Evolutionary conservation across 441 rosid species (phyloP).

Genomic region (Arabidopsis lyrata): DNA sequence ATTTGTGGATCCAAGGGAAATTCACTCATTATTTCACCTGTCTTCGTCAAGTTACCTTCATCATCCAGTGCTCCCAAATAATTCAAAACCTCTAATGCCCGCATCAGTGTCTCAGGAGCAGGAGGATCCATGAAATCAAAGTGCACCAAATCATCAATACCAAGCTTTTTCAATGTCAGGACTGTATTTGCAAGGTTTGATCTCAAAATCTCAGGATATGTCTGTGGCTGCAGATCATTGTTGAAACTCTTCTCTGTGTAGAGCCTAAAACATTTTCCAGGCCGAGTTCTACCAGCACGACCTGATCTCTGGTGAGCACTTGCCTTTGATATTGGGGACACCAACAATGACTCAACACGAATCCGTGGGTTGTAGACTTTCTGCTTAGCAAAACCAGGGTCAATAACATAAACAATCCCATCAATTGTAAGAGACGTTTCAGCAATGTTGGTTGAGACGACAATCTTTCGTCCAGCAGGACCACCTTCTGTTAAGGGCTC

Average conservation of each 20-base stretch:
- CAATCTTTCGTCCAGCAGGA: conserved; percentile 89
- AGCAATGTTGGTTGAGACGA: conserved; percentile 90
- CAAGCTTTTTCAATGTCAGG: conserved; percentile 80
- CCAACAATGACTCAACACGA: conserved; percentile 88
- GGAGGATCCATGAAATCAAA: conserved; percentile 99
- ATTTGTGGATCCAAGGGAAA: conserved; percentile 97
- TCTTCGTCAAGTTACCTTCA: conserved; percentile 88
- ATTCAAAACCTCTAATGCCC: conserved; percentile 86
- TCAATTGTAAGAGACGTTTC: conserved; percentile 96
- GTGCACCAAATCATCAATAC: conserved; percentile 88
- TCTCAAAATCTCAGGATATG: conserved; percentile 90
- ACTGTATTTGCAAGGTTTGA: conserved; percentile 95
- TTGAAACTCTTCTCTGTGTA: conserved; percentile 89
- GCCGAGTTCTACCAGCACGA: conserved; percentile 98
- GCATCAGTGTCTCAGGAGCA: conserved; percentile 95
- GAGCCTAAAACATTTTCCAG: conserved; percentile 93
- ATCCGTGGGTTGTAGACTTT: conserved; percentile 87
- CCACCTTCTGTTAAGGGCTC: conserved; percentile 77
- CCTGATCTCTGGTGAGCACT: conserved; percentile 99
- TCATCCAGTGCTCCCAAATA: conserved; percentile 95
- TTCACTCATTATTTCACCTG: conserved; percentile 97
- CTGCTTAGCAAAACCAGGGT: conserved; percentile 93
- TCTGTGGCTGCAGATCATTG: conserved; percentile 85
- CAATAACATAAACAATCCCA: conserved; percentile 93
- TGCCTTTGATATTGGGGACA: conserved; percentile 94